A percentile compares a stretch with the other conserved stretches of the same genome.
Evolutionary conservation across 2,329 filamentous ascomycete species (phyloP).

Genomic region (Metarhizium anisopliae): DNA sequence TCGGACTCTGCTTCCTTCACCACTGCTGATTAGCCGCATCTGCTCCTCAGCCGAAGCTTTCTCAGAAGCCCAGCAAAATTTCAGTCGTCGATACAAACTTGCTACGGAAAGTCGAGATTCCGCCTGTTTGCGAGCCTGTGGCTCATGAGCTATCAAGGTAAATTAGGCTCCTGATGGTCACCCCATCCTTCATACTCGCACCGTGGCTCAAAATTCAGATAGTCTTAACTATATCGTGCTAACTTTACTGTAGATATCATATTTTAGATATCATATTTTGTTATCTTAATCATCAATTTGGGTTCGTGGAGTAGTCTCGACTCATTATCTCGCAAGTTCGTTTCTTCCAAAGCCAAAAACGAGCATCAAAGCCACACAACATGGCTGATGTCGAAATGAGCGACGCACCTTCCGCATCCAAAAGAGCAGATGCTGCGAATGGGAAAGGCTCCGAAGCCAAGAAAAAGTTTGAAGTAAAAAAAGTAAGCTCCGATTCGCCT

Average conservation of each 20-base stretch:
- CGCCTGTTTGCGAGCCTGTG: not conserved
- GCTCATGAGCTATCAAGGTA: conserved; percentile 1
- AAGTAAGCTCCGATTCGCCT: conserved; percentile 49
- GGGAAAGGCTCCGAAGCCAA: conserved; percentile 56
- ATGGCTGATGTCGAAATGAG: conserved; percentile 99
- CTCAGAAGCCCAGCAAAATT: too few relatives aligned
- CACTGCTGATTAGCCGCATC: too few relatives aligned
- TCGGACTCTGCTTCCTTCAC: too few relatives aligned
- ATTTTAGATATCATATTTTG: not conserved
- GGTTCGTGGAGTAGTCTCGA: not conserved
- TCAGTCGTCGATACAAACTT: not conserved
- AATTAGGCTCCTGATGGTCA: not conserved
- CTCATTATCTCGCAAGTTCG: not conserved
- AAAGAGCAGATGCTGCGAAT: conserved; percentile 42
- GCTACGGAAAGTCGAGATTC: not conserved
- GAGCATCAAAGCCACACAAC: not conserved
- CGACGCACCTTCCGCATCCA: conserved; percentile 60
- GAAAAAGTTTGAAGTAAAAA: conserved; percentile 98
- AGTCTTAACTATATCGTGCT: not conserved
- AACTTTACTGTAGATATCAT: not conserved
- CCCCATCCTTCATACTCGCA: not conserved
- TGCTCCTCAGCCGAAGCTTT: too few relatives aligned
- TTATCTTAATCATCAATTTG: not conserved
- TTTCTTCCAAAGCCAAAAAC: not conserved
- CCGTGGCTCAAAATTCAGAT: not conserved